Evolutionary conservation across 345 rosid genomes (phyloP), one percentile per base, ranked within the genome.

Genomic region (Populus pruinosa): DNA sequence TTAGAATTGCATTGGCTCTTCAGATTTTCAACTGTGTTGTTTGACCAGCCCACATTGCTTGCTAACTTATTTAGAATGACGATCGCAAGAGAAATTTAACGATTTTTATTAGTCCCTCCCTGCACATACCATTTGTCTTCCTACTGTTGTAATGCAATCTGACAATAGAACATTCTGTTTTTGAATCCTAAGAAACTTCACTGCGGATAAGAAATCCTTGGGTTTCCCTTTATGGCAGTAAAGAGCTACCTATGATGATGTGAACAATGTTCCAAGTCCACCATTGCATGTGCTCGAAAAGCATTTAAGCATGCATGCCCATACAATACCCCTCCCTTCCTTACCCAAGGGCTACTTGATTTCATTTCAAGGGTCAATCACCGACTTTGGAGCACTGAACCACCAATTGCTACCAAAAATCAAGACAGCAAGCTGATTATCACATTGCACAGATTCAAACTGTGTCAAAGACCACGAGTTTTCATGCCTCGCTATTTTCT

Each of bases 311-410:
- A 12, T 17, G 18, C 66, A 71, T 35, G 44, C 3, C 50, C 59
- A 77, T 4, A 44, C 13, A 67, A 12, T 21, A 17, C 10, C 41
- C 16, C 35, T 59, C 61, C 16, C 35, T 5, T 27, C 49, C 70
- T 62, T 31, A 4, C 6, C 7, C 68, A 33, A n/a, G 3, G 75
- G 36, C 67, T 59, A 25, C 55, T 77, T 66, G 36, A 71, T 66
- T 74, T 79, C 50, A 74, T 65, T 61, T n/a, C 61, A 4, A 75
- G 35, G 64, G 64, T 77, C 78, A 53, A 72, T 64, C 56, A 65
- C 53, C 47, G 29, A 79, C 49, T 65, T 21, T 66, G 61, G 29
- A 78, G 49, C 72, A 18, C 75, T 50, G 62, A 77, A 69, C 82
- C 75, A 80, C 80, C 56, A 3, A 44, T 68, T 38, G 76, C 69